Conservation (phyloP, 768 basidiomycete species). For the Clavaria fumosa region DNA sequence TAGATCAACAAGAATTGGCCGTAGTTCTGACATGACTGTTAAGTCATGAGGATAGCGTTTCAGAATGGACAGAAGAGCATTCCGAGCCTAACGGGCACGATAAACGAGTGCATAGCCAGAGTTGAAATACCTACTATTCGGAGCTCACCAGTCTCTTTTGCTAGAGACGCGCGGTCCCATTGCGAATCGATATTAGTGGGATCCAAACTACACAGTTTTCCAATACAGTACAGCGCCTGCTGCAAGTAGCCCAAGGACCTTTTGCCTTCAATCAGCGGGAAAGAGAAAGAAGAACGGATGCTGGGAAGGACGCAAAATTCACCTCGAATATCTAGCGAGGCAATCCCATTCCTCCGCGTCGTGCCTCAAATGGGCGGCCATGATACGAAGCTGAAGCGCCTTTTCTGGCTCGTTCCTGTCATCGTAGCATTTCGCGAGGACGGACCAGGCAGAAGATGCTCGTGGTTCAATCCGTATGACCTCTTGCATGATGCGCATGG, state of each 20-base stretch:
- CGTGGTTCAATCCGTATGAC: constrained; percentile 90
- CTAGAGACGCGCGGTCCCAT: constrained; percentile 79
- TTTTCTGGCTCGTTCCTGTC: constrained; percentile 55
- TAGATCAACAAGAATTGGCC: constrained; percentile 61
- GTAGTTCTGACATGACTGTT: constrained; percentile 62
- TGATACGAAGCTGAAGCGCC: constrained; percentile 69
- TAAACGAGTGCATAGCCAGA: neutral
- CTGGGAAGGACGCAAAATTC: too few relatives aligned
- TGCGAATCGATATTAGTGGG: constrained; percentile 71
- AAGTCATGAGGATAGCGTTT: constrained; percentile 69
- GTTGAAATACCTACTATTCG: constrained; percentile 33
- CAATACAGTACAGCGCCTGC: constrained; percentile 85
- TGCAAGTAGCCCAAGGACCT: constrained; percentile 63
- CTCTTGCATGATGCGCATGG: constrained; percentile 74
- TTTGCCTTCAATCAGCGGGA: too few relatives aligned
- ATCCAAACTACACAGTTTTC: constrained; percentile 66
- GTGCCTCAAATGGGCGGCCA: constrained; percentile 77
- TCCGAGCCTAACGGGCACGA: constrained; percentile 30
- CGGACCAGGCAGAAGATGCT: constrained; percentile 71
- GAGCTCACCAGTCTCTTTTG: constrained; percentile 59
- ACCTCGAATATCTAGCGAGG: constrained; percentile 65
- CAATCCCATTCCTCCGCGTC: constrained; percentile 83
- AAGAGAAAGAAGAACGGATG: too few relatives aligned
- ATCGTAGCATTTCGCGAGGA: constrained; percentile 71
- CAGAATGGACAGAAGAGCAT: constrained; percentile 55